phyloP scores from a whole-genome alignment of 1,139 yeast genomes.

The Taphrina pruni region DNA sequence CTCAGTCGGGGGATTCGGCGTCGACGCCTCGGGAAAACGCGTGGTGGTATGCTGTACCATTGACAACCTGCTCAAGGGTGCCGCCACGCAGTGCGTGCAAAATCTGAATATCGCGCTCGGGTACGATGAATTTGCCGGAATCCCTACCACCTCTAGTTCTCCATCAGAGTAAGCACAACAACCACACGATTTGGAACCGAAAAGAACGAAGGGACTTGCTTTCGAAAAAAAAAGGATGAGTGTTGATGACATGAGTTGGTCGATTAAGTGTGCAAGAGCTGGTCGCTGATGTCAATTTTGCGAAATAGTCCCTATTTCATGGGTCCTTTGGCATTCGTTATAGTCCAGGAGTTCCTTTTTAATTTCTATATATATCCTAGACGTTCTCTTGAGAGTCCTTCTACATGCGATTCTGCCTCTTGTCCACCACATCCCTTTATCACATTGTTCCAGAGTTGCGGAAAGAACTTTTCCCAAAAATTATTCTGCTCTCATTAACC shows the following conservation, averaged over 20 bases:
- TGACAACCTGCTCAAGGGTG: constrained; percentile 95
- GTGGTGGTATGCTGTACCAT: constrained; percentile 94
- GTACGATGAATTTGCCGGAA: constrained; percentile 93
- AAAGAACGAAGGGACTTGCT: neutral
- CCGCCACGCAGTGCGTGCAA: constrained; percentile 94
- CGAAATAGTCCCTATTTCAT: too few species aligned
- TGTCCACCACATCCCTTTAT: too few species aligned
- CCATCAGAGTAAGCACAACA: constrained; percentile 1
- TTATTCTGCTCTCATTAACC: too few species aligned
- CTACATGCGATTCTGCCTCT: neutral
- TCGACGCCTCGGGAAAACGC: constrained; percentile 83
- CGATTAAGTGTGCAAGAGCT: neutral
- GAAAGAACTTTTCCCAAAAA: too few species aligned
- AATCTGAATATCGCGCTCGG: constrained; percentile 89
- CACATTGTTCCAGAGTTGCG: too few species aligned
- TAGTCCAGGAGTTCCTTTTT: neutral
- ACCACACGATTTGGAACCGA: neutral
- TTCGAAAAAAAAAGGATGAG: neutral
- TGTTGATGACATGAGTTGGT: too few species aligned
- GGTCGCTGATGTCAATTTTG: neutral
- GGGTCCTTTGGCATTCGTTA: too few species aligned
- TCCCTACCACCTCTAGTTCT: constrained; percentile 57
- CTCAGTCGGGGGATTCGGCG: constrained; percentile 93
- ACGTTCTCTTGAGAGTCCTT: neutral
- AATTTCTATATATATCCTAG: constrained; percentile 7